Evolutionary conservation across 129 eudicot species (phyloP).

Genomic region (Erigeron canadensis): DNA sequence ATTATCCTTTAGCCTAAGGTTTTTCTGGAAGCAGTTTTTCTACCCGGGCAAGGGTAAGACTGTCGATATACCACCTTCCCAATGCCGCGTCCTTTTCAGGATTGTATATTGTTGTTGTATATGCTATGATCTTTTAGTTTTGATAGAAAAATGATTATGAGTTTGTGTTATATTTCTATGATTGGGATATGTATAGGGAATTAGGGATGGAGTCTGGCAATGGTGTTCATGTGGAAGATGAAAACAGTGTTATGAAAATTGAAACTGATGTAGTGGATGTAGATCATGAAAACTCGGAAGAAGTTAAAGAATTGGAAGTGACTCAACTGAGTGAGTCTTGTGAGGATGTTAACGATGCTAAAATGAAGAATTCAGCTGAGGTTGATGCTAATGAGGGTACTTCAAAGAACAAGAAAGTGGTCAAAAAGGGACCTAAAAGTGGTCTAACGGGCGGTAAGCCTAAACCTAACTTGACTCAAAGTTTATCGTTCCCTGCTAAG

Average conservation of each 20-base stretch:
- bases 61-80: too few relatives aligned
- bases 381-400: conserved; percentile 28
- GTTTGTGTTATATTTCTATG: conserved; percentile 8
- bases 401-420: conserved; percentile 41
- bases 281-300: conserved; percentile 32
- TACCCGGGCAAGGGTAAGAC: too few relatives aligned
- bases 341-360: conserved; percentile 34
- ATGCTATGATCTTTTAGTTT: conserved; percentile 14
- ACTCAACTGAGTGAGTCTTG: conserved; percentile 29
- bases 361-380: conserved; percentile 28
- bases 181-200: conserved; percentile 13
- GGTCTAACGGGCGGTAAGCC: conserved; percentile 35
- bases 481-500: conserved; percentile 70
- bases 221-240: conserved; percentile 58
- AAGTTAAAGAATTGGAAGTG: too few relatives aligned
- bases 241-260: conserved; percentile 36
- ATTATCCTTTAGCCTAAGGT: conserved; percentile 8
- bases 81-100: too few relatives aligned
- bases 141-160: conserved; percentile 1
- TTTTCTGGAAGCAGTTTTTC: too few relatives aligned
- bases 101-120: not conserved
- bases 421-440: conserved; percentile 38
- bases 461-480: conserved; percentile 52
- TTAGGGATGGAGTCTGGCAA: conserved; percentile 62
- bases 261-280: conserved; percentile 30